These are phyloP conservation scores for Pulveroboletus sp. DNA, from an alignment of 768 basidiomycete genomes.

Conservation along the genomic window DNA sequence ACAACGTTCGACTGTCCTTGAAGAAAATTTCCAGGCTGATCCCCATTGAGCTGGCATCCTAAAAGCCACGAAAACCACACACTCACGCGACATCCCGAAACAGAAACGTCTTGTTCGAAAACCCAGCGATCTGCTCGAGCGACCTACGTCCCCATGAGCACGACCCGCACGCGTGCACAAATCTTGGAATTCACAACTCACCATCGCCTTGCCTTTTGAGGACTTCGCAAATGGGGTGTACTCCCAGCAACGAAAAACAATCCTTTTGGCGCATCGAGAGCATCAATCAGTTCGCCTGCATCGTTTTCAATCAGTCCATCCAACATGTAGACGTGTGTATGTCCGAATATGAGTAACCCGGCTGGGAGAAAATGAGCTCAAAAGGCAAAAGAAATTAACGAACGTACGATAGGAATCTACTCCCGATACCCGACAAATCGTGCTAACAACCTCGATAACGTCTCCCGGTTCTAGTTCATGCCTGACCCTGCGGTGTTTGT, in stretches of 20 bases:
- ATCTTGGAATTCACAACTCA: conserved; percentile 29
- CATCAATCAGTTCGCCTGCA: conserved; percentile 86
- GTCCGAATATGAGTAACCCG: conserved; percentile 83
- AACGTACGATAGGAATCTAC: conserved; percentile 88
- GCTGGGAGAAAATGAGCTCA: conserved; percentile 34
- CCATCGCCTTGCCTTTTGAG: conserved; percentile 82
- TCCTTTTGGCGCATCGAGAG: conserved; percentile 75
- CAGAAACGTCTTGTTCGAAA: conserved; percentile 77
- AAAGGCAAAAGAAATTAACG: neutral
- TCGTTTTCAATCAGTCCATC: conserved; percentile 85
- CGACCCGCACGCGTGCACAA: neutral
- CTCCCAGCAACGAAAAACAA: conserved; percentile 84
- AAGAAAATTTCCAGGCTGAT: conserved; percentile 86
- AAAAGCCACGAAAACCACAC: neutral
- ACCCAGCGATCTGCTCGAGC: conserved; percentile 72
- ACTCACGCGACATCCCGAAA: conserved; percentile 90
- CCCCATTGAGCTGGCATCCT: neutral
- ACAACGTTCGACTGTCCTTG: conserved; percentile 82
- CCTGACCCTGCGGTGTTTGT: conserved; percentile 82
- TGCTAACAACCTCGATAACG: conserved; percentile 80
- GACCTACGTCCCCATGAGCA: conserved; percentile 43
- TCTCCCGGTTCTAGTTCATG: conserved; percentile 88
- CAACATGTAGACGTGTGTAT: conserved; percentile 81
- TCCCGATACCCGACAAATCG: conserved; percentile 82
- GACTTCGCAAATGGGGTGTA: conserved; percentile 71